Evolutionary conservation across 2,329 filamentous ascomycete species (phyloP).

Genomic region (Aspergillus versicolor): DNA sequence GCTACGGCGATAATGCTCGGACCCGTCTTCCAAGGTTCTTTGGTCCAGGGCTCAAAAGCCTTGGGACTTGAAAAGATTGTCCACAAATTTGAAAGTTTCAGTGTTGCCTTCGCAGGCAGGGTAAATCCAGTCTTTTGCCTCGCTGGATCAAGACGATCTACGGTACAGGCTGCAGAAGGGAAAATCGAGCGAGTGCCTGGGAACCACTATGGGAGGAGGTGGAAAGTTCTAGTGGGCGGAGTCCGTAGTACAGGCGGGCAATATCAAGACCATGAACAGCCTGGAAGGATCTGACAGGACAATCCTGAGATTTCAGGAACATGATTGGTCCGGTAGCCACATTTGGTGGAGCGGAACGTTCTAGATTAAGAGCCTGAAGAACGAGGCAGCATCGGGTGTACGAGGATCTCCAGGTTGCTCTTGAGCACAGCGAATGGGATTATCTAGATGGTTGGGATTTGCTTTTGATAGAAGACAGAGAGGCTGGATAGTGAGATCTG

Average conservation of each 20-base stretch:
- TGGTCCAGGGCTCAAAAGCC: neutral
- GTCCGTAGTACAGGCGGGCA: neutral
- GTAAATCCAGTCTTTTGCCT: neutral
- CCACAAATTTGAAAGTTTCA: too few relatives aligned
- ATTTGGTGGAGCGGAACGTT: conserved; percentile 31
- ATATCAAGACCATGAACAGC: neutral
- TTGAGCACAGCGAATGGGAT: neutral
- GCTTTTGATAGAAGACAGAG: neutral
- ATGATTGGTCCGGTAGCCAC: conserved; percentile 16
- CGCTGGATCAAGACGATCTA: too few relatives aligned
- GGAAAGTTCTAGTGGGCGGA: conserved; percentile 11
- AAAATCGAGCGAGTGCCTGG: neutral
- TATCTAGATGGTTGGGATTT: neutral
- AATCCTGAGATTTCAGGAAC: neutral
- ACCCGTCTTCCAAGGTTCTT: neutral
- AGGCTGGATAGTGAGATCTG: neutral
- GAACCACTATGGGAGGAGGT: neutral
- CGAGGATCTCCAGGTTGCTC: too few relatives aligned
- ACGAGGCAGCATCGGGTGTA: neutral
- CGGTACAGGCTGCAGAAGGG: neutral
- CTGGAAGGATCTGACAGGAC: conserved; percentile 5
- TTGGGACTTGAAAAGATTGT: too few relatives aligned
- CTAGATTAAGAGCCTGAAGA: conserved; percentile 29
- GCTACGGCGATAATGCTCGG: neutral
- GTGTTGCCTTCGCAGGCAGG: neutral